Percentiles rank a stretch among this genome's conserved stretches.
Conservation (phyloP, 2,329 filamentous ascomycete genomes). For the Macrophomina pseudophaseolina region DNA sequence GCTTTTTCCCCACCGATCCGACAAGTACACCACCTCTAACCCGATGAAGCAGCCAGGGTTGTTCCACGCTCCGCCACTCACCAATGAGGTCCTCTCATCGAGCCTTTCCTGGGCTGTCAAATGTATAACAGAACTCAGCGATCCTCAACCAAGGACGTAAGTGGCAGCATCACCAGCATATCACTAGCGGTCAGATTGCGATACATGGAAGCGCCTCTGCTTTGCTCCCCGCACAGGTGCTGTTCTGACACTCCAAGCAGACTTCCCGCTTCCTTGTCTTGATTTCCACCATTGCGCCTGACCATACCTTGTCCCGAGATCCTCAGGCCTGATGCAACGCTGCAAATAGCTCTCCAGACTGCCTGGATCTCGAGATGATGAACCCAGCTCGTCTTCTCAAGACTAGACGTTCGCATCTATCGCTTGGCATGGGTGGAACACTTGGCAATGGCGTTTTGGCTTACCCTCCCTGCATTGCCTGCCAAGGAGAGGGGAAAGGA, state of each 20-base stretch:
- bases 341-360: not conserved
- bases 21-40: not conserved
- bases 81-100: not conserved
- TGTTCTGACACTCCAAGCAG: not conserved
- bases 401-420: not conserved
- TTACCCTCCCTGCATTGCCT: not conserved
- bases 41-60: not conserved
- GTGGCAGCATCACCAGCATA: not conserved
- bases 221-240: too few species aligned
- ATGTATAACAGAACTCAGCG: not conserved
- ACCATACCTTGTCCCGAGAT: not conserved
- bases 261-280: not conserved
- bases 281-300: not conserved
- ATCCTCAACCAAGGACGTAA: not conserved
- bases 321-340: not conserved
- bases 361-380: not conserved
- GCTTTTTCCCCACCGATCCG: not conserved
- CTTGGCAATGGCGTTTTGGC: constrained; percentile 6
- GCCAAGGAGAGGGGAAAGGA: constrained; percentile 15
- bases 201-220: not conserved
- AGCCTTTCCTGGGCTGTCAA: not conserved
- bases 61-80: not conserved
- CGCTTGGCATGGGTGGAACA: not conserved
- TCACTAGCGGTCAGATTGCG: constrained; percentile 5
- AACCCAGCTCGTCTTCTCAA: not conserved